Conservation (phyloP, 2,329 filamentous ascomycete genomes). For the Fusarium tanahbumbuense region DNA sequence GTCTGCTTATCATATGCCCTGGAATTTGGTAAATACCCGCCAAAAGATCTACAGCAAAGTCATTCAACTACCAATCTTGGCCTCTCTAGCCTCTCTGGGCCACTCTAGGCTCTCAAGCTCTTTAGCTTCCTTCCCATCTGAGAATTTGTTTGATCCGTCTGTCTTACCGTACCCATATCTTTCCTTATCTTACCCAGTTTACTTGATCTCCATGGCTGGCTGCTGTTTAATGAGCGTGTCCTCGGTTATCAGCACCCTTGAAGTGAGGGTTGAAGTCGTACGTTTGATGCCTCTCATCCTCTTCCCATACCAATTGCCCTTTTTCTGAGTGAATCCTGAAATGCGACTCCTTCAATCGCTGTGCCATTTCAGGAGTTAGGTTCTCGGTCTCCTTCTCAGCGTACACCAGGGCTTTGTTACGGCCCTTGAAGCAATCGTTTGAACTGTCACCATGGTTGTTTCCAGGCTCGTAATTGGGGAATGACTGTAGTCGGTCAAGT, state of each 20-base stretch:
- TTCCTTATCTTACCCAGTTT: not conserved
- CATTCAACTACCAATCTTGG: not conserved
- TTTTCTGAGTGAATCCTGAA: constrained; percentile 19
- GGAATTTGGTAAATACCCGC: not conserved
- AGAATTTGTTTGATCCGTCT: not conserved
- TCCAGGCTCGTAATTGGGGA: constrained; percentile 46
- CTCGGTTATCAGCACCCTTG: constrained; percentile 1
- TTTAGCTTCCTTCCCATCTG: not conserved
- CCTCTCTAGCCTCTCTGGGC: not conserved
- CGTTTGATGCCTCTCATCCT: constrained; percentile 32
- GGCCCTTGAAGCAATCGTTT: constrained; percentile 46
- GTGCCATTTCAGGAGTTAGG: not conserved
- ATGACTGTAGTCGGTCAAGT: constrained; percentile 50
- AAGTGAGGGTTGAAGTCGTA: constrained; percentile 34
- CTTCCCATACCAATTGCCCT: not conserved
- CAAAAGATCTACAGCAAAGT: not conserved
- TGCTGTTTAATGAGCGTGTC: not conserved
- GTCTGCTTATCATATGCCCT: not conserved
- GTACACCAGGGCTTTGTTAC: constrained; percentile 23
- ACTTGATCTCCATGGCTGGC: not conserved
- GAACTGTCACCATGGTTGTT: constrained; percentile 50
- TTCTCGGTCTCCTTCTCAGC: constrained; percentile 2
- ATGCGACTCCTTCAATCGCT: constrained; percentile 13
- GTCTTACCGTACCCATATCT: not conserved
- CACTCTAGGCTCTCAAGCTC: not conserved